These are phyloP conservation scores for Leishmania martiniquensis DNA, from an alignment of 208 protist genomes.

Conservation along the genomic window DNA sequence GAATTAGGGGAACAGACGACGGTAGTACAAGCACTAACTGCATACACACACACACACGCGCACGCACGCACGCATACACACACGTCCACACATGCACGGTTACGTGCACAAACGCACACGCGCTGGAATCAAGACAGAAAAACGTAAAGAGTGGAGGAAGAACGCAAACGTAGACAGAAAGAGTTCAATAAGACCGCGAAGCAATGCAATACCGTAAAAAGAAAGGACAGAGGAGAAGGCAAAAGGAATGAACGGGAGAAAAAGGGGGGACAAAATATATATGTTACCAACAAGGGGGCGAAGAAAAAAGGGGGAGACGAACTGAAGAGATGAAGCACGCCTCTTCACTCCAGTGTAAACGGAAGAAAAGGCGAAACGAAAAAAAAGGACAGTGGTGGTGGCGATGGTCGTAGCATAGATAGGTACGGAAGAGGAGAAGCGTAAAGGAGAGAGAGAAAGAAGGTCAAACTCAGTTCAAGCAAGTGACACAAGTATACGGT, in stretches of 20 bases:
- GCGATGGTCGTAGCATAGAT: neutral
- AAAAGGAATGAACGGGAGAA: neutral
- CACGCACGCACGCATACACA: neutral
- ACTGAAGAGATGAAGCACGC: neutral
- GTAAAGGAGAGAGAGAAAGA: neutral
- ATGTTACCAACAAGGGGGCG: neutral
- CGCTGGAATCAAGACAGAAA: neutral
- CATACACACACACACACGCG: neutral
- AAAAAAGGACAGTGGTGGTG: neutral
- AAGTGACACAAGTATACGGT: slow-evolving; percentile 1
- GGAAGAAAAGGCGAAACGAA: neutral
- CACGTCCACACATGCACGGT: neutral
- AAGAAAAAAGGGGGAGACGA: neutral
- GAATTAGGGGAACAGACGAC: slow-evolving; percentile 3
- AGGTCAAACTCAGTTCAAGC: neutral
- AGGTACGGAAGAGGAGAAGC: neutral
- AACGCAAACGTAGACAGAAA: neutral
- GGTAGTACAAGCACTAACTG: neutral
- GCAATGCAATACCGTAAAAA: neutral
- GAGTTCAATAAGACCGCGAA: neutral
- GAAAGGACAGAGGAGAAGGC: neutral
- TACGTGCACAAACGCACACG: neutral
- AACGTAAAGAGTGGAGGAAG: neutral
- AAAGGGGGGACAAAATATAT: neutral
- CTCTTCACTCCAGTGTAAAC: neutral